Evolutionary conservation across 75 land plant genomes (phyloP).

Genomic region (Cunninghamia lanceolata): DNA sequence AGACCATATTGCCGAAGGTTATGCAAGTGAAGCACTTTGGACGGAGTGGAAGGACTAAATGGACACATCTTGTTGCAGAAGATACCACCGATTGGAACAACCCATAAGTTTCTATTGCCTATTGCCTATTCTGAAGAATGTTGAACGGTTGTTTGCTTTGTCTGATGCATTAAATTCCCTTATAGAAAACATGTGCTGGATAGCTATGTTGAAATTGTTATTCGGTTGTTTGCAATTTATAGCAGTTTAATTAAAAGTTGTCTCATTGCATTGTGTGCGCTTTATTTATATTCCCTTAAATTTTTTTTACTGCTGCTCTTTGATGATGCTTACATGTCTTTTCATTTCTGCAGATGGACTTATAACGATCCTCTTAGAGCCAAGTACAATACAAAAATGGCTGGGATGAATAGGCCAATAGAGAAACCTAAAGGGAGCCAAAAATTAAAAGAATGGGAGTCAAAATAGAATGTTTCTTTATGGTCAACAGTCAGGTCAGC

Average conservation of each 20-base stretch:
- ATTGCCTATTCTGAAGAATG: slow-evolving; percentile 25
- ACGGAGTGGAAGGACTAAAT: slow-evolving; percentile 92
- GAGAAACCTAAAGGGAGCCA: too few relatives aligned
- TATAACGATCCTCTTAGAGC: too few relatives aligned
- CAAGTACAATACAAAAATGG: too few relatives aligned
- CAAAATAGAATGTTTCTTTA: too few relatives aligned
- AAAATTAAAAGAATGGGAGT: too few relatives aligned
- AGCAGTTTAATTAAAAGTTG: neutral
- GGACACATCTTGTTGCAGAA: slow-evolving; percentile 97
- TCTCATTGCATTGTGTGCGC: neutral
- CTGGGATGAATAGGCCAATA: too few relatives aligned
- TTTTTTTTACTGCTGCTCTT: too few relatives aligned
- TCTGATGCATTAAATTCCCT: neutral
- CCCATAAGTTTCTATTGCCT: slow-evolving; percentile 63
- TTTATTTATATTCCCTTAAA: too few relatives aligned
- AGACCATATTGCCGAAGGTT: slow-evolving; percentile 91
- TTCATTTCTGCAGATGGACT: too few relatives aligned
- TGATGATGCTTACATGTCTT: too few relatives aligned
- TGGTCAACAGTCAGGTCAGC: too few relatives aligned
- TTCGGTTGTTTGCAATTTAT: neutral
- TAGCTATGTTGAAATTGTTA: neutral
- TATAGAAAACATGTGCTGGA: neutral
- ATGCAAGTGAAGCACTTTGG: slow-evolving; percentile 99
- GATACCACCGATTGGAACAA: slow-evolving; percentile 94
- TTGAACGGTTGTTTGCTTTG: neutral